Evolutionary conservation across 2,329 filamentous ascomycete species (phyloP).

Genomic region (Paradendryphiella salina): DNA sequence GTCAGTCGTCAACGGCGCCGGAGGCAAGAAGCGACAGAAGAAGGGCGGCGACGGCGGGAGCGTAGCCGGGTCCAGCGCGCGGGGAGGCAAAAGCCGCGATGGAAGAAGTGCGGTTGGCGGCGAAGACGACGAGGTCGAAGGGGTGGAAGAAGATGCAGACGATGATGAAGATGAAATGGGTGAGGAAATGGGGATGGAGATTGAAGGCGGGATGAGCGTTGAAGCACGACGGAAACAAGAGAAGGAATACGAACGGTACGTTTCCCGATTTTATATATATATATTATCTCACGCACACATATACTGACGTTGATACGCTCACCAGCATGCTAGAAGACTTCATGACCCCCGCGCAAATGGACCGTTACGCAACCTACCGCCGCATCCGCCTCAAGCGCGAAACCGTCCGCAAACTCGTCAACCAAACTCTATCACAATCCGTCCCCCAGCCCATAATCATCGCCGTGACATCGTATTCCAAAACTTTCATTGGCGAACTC

Average conservation of each 20-base stretch:
- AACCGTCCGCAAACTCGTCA: slow-evolving; percentile 74
- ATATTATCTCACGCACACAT: too few species aligned
- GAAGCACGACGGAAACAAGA: slow-evolving; percentile 67
- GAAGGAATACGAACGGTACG: slow-evolving; percentile 62
- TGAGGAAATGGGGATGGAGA: slow-evolving; percentile 50
- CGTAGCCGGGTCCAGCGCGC: slow-evolving; percentile 44
- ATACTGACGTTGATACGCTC: neutral
- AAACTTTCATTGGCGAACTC: slow-evolving; percentile 75
- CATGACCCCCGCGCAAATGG: slow-evolving; percentile 68
- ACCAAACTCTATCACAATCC: slow-evolving; percentile 78
- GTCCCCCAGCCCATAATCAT: slow-evolving; percentile 73
- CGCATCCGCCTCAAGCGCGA: slow-evolving; percentile 69
- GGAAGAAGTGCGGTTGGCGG: slow-evolving; percentile 41
- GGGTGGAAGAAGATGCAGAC: slow-evolving; percentile 58
- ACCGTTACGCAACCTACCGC: slow-evolving; percentile 72
- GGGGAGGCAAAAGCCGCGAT: slow-evolving; percentile 33
- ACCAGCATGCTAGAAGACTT: slow-evolving; percentile 62
- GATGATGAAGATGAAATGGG: slow-evolving; percentile 57
- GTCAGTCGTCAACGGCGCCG: slow-evolving; percentile 39
- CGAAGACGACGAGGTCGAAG: slow-evolving; percentile 61
- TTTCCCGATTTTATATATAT: neutral
- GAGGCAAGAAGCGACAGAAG: slow-evolving; percentile 65
- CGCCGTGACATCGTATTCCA: slow-evolving; percentile 74
- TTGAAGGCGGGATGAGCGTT: slow-evolving; percentile 56
- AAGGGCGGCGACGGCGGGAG: slow-evolving; percentile 38